Evolutionary conservation across 2,329 filamentous ascomycete genomes (phyloP), one percentile per base, ranked within the genome.

Genomic region (Fonsecaea pedrosoi): DNA sequence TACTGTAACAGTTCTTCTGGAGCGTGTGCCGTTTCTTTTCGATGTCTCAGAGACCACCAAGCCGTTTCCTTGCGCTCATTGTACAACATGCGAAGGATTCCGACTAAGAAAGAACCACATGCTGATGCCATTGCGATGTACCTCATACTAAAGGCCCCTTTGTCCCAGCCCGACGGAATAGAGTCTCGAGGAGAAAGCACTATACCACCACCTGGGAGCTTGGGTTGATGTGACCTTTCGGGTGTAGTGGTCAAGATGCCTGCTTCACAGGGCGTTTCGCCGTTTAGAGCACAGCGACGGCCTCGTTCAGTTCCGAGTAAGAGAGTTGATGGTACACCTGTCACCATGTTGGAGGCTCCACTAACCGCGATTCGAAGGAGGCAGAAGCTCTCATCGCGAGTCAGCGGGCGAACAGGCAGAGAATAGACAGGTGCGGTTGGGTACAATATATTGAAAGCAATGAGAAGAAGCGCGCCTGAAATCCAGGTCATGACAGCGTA

Each of bases 11-110:
- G 12, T 25, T 10, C 45, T 12, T 50, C 45, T 25, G 18, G 3
- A 6, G 45, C 18, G 5, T 5, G 3, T 8, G 45, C 12, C 10
- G 13, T 50, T 50, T 30, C 45, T 30, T 50, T 50, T 25, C 10
- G 45, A 10, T 50, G 12, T 45, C 40, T 21, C 40, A 6, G 5
- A 18, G 2, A 45, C 4, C 5, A 6, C 40, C 15, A 45, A 45
- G 40, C 9, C n/a, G 18, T 45, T n/a, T n/a, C 25, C 54, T 62
- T 40, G 32, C 37, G 45, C 37, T 32, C 21, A 15, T 37, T 18
- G 54, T 55, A 55, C 54, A 34, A 9, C 30, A 35, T 55, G 18
- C 54, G 54, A 34, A 18, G n/a, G 54, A 34, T 18, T 15, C 54
- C 54, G 18, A 38, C 3, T 21, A 55, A 38, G 35, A 55, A 18